phyloP scores from a whole-genome alignment of 345 rosid genomes.

The Nasturtium officinale region DNA sequence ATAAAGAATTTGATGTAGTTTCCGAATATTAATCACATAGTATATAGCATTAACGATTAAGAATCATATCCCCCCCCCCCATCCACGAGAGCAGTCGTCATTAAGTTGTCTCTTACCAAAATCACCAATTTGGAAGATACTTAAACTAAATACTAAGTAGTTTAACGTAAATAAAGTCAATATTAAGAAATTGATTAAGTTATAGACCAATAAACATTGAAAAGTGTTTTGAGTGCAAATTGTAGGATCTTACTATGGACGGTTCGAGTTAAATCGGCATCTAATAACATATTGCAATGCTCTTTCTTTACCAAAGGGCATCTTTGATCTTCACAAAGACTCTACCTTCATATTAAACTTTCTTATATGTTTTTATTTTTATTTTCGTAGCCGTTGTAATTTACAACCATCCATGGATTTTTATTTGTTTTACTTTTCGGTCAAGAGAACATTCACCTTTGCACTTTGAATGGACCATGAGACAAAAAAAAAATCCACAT shows the following conservation, averaged over 20 bases:
- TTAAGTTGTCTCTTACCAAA: conserved; percentile 25
- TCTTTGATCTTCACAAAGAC: conserved; percentile 47
- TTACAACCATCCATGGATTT: conserved; percentile 38
- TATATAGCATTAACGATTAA: conserved; percentile 24
- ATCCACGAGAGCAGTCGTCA: conserved; percentile 21
- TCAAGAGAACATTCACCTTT: conserved; percentile 45
- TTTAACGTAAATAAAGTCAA: conserved; percentile 11
- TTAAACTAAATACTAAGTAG: conserved; percentile 8
- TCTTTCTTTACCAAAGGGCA: conserved; percentile 40
- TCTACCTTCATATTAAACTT: conserved; percentile 29
- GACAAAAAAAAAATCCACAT: neutral
- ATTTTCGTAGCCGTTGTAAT: conserved; percentile 10
- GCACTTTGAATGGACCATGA: conserved; percentile 34
- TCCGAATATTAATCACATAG: conserved; percentile 11
- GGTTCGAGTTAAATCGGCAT: conserved; percentile 43
- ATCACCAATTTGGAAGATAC: conserved; percentile 27
- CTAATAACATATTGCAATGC: conserved; percentile 32
- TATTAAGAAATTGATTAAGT: neutral
- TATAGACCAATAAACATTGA: conserved; percentile 27
- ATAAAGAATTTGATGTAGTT: neutral
- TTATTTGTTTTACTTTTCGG: conserved; percentile 31
- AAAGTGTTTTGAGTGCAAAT: conserved; percentile 26
- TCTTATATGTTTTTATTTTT: neutral
- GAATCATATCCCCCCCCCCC: conserved; percentile 26
- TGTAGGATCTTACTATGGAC: conserved; percentile 42